Evolutionary conservation across 1,284 basidiomycete species (phyloP).

Genomic region (Ceratobasidium sp.): DNA sequence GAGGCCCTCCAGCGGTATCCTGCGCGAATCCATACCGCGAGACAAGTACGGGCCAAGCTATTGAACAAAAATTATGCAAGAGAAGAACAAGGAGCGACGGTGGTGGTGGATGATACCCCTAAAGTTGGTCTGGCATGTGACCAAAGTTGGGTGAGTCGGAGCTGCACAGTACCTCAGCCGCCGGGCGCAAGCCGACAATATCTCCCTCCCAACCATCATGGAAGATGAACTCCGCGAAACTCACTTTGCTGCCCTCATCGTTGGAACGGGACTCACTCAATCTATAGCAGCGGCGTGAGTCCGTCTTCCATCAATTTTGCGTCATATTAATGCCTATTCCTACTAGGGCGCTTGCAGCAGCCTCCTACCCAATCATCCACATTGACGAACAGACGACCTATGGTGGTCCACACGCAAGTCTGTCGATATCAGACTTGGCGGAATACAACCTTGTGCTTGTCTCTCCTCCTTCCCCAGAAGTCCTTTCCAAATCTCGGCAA

Average conservation of each 20-base stretch:
- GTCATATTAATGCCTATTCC: too few species aligned
- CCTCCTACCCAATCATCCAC: conserved; percentile 86
- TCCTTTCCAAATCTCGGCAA: conserved; percentile 68
- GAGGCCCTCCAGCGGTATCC: not conserved
- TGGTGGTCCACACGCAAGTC: conserved; percentile 80
- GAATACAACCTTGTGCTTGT: conserved; percentile 63
- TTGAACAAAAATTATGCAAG: too few species aligned
- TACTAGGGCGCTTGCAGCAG: conserved; percentile 87
- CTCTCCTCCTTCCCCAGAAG: conserved; percentile 52
- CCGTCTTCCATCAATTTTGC: conserved; percentile 33
- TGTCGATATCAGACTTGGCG: conserved; percentile 81
- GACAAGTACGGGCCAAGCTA: too few species aligned
- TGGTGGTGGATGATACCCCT: too few species aligned
- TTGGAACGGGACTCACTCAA: conserved; percentile 87
- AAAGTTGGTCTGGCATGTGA: too few species aligned
- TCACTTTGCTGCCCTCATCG: conserved; percentile 79
- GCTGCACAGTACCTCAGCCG: not conserved
- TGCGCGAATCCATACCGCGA: not conserved
- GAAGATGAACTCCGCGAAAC: conserved; percentile 34
- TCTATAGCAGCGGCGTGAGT: conserved; percentile 90
- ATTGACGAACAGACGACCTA: conserved; percentile 88
- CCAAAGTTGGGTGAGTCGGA: too few species aligned
- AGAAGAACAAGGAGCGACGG: too few species aligned
- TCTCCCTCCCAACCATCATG: conserved; percentile 3
- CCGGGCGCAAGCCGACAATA: conserved; percentile 6